These are phyloP conservation scores for Populus tomentosa DNA, from an alignment of 441 rosid species.

Conservation along the genomic window DNA sequence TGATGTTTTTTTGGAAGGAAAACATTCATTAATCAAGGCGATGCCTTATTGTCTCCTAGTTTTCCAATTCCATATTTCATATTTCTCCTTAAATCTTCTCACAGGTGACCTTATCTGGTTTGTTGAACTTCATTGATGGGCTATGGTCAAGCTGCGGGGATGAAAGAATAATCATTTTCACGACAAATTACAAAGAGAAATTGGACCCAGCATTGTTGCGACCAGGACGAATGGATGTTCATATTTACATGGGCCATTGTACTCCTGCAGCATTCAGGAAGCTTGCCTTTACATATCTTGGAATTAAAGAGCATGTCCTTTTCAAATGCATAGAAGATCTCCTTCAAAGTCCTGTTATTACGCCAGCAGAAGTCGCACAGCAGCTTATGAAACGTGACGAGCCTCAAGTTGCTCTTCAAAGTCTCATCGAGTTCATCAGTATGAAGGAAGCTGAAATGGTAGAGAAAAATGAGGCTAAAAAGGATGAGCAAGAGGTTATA, in stretches of 20 bases:
- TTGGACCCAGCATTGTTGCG: slow-evolving; percentile 42
- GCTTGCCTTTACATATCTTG: slow-evolving; percentile 37
- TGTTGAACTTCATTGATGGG: slow-evolving; percentile 54
- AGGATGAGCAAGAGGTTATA: slow-evolving; percentile 10
- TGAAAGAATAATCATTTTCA: slow-evolving; percentile 48
- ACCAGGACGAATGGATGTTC: slow-evolving; percentile 52
- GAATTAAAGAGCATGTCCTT: slow-evolving; percentile 24
- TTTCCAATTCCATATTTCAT: not conserved
- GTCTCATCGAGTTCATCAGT: slow-evolving; percentile 23
- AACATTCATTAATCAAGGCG: no score
- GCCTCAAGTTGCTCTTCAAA: slow-evolving; percentile 21
- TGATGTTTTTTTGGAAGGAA: not conserved
- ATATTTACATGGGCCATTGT: slow-evolving; percentile 45
- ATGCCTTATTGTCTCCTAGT: not conserved
- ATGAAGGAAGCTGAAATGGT: slow-evolving; percentile 16
- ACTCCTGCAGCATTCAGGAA: slow-evolving; percentile 25
- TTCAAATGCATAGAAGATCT: slow-evolving; percentile 27
- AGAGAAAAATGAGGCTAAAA: not conserved
- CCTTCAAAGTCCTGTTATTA: slow-evolving; percentile 15
- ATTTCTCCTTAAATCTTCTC: not conserved
- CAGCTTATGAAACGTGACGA: slow-evolving; percentile 36
- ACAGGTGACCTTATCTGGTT: slow-evolving; percentile 45
- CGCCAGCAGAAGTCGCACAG: slow-evolving; percentile 52
- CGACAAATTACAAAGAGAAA: slow-evolving; percentile 42
- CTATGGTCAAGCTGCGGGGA: slow-evolving; percentile 60